Percentiles rank a stretch among this genome's conserved stretches.
These are phyloP conservation scores for Microstroma glucosiphilum DNA, from an alignment of 1,284 basidiomycete species.

Conservation along the genomic window DNA sequence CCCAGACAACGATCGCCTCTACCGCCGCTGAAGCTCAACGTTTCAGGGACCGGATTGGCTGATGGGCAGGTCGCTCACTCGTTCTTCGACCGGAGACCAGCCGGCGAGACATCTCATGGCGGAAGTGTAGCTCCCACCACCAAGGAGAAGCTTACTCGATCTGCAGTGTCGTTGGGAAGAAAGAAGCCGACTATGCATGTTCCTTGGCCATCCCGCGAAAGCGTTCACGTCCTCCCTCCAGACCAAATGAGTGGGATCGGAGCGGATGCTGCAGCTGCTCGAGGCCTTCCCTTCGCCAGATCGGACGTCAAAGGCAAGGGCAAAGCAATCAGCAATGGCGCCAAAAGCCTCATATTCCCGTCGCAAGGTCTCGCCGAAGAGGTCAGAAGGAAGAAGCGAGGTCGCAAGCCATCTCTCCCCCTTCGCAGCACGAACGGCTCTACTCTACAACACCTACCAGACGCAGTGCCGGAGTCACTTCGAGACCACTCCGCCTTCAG, in stretches of 20 bases:
- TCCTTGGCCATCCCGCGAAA: not conserved
- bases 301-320: not conserved
- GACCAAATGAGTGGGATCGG: not conserved
- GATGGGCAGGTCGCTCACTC: not conserved
- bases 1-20: not conserved
- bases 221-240: not conserved
- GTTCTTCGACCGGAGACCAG: conserved; percentile 2
- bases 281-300: not conserved
- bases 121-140: not conserved
- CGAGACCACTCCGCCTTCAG: no score
- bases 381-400: no score
- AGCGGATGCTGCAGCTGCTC: not conserved
- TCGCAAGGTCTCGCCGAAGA: not conserved
- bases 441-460: no score
- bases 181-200: not conserved
- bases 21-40: conserved; percentile 1
- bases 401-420: not conserved
- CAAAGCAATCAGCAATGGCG: not conserved
- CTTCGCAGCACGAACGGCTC: not conserved
- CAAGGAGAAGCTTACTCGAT: not conserved
- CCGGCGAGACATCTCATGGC: not conserved
- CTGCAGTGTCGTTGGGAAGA: not conserved
- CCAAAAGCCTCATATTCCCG: not conserved
- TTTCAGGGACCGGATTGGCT: not conserved
- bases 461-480: no score